Evolutionary conservation across 768 basidiomycete genomes (phyloP).

Genomic region (Candolleomyces efflorescens): DNA sequence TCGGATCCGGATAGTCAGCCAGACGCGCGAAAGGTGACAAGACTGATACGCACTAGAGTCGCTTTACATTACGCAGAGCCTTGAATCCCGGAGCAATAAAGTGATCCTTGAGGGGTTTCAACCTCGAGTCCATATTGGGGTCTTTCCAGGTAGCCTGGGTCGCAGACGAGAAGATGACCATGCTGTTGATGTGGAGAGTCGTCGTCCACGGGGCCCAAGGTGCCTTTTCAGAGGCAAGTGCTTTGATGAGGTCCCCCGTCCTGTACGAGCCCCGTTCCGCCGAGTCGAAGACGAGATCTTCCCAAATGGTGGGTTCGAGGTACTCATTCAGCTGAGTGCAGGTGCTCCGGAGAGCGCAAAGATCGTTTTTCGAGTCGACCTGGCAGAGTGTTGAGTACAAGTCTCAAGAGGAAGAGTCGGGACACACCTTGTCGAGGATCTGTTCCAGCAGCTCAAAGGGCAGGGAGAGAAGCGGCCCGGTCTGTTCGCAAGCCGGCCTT

Average conservation of each 20-base stretch:
- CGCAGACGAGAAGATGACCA: slow-evolving; percentile 5
- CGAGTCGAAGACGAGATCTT: slow-evolving; percentile 5
- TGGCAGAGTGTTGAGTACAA: background rate
- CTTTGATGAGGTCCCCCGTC: slow-evolving; percentile 3
- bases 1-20: background rate
- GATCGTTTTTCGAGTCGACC: slow-evolving; percentile 3
- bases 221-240: background rate
- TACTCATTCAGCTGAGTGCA: slow-evolving; percentile 3
- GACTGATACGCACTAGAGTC: background rate
- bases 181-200: slow-evolving; percentile 2
- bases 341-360: background rate
- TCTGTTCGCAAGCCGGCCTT: background rate
- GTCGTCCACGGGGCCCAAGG: background rate
- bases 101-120: slow-evolving; percentile 1
- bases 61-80: background rate
- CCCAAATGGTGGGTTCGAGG: background rate
- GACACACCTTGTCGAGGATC: background rate
- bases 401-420: too few relatives aligned
- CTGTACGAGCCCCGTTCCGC: background rate
- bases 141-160: slow-evolving; percentile 7
- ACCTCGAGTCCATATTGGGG: background rate
- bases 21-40: background rate
- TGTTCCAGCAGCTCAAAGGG: slow-evolving; percentile 5
- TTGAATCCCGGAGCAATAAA: slow-evolving; percentile 5
- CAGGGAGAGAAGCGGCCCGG: background rate